phyloP scores from a whole-genome alignment of 2,329 filamentous ascomycete species.

The Escovopsis sp. region DNA sequence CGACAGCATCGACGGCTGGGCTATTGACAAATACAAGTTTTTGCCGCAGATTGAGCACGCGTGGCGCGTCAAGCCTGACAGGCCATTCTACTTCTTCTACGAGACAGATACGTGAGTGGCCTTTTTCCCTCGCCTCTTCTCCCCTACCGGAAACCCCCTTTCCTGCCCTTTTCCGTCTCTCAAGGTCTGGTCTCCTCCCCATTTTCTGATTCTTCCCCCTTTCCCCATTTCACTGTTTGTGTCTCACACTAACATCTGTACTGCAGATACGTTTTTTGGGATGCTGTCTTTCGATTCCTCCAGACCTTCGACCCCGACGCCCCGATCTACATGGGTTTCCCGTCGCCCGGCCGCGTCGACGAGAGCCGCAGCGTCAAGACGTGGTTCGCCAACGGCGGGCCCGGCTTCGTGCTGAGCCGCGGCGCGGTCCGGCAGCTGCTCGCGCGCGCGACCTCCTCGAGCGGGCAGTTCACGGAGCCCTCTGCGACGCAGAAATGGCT shows the following conservation, averaged over 20 bases:
- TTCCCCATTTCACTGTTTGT: too few species aligned
- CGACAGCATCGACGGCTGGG: conserved; percentile 29
- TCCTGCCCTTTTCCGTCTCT: background rate
- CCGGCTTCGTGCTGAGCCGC: conserved; percentile 30
- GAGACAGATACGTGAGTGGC: conserved; percentile 36
- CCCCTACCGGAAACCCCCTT: too few species aligned
- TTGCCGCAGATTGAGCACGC: conserved; percentile 37
- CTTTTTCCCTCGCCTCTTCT: too few species aligned
- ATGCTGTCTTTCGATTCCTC: conserved; percentile 32
- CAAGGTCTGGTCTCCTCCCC: background rate
- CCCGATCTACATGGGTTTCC: conserved; percentile 33
- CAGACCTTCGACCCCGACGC: conserved; percentile 28
- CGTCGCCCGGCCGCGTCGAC: conserved; percentile 23
- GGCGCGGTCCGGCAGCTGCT: conserved; percentile 28
- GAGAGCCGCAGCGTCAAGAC: conserved; percentile 16
- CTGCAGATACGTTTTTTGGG: conserved; percentile 9
- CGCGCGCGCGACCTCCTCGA: conserved; percentile 13
- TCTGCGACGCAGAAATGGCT: conserved; percentile 25
- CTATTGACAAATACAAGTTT: conserved; percentile 42
- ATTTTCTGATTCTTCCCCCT: background rate
- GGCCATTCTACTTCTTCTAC: conserved; percentile 40
- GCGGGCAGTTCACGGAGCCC: conserved; percentile 23
- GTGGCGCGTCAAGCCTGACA: conserved; percentile 28
- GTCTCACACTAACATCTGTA: too few species aligned
- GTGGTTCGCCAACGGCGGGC: conserved; percentile 34